Percentiles rank a stretch among this genome's conserved stretches.
phyloP scores from a whole-genome alignment of 257 asterid species.

The Catharanthus roseus region DNA sequence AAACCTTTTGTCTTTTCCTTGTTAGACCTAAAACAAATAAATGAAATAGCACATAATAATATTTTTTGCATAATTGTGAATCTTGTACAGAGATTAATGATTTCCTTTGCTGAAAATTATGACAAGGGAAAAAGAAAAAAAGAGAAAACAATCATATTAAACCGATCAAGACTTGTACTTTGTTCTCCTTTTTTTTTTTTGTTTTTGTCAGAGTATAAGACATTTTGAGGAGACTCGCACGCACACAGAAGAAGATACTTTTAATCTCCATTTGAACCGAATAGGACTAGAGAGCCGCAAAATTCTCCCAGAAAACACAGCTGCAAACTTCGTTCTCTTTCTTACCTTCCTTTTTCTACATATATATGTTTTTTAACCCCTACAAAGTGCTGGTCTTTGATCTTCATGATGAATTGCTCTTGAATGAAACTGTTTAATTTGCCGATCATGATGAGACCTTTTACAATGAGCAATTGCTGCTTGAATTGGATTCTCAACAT shows the following conservation, averaged over 20 bases:
- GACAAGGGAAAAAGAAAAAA: not conserved
- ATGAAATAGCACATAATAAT: too few relatives aligned
- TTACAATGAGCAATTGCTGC: conserved; percentile 96
- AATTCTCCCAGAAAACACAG: too few relatives aligned
- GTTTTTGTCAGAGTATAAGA: too few relatives aligned
- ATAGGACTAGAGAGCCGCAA: too few relatives aligned
- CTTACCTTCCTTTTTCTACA: too few relatives aligned
- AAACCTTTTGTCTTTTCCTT: not conserved
- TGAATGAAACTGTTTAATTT: conserved; percentile 15
- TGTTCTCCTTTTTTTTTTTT: not conserved
- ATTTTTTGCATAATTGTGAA: conserved; percentile 3
- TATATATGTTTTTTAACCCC: conserved; percentile 23
- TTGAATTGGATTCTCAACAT: conserved; percentile 69
- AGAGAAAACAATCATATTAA: conserved; percentile 10
- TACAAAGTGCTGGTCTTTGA: conserved; percentile 43
- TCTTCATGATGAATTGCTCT: conserved; percentile 33
- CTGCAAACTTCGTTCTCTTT: too few relatives aligned
- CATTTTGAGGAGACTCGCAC: too few relatives aligned
- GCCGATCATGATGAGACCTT: conserved; percentile 38
- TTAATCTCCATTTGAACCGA: too few relatives aligned
- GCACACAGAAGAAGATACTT: too few relatives aligned
- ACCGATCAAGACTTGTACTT: conserved; percentile 22
- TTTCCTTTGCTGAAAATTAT: conserved; percentile 1
- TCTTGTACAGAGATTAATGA: conserved; percentile 7
- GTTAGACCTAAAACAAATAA: not conserved